Conservation (phyloP, 805 yeast genomes). For the Nakazawaea peltata region DNA sequence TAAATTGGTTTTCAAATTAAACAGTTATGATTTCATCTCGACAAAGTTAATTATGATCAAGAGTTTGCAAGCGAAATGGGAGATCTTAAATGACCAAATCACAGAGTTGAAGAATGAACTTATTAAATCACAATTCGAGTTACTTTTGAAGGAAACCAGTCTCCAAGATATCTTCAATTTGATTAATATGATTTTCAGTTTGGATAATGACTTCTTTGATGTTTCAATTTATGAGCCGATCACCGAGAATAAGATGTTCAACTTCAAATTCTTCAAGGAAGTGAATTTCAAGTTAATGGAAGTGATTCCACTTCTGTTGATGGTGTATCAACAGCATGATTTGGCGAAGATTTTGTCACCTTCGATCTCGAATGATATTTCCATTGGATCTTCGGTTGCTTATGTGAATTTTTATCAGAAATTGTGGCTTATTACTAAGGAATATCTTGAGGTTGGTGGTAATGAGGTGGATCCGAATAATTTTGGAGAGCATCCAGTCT, state of each 20-base stretch:
- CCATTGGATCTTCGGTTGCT: conserved; percentile 37
- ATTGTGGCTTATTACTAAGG: conserved; percentile 26
- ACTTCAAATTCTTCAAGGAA: conserved; percentile 30
- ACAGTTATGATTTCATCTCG: conserved; percentile 51
- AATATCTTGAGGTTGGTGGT: conserved; percentile 25
- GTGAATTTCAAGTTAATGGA: conserved; percentile 39
- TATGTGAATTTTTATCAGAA: conserved; percentile 41
- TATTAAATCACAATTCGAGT: conserved; percentile 35
- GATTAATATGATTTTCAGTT: conserved; percentile 64
- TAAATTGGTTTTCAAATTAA: conserved; percentile 39
- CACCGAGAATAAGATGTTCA: conserved; percentile 50
- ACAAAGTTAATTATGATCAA: conserved; percentile 43
- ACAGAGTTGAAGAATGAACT: conserved; percentile 28
- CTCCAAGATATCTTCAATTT: conserved; percentile 54
- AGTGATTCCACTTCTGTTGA: conserved; percentile 51
- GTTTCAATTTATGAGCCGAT: conserved; percentile 59
- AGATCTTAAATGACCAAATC: conserved; percentile 27
- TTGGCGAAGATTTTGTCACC: conserved; percentile 60
- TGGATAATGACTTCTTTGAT: conserved; percentile 50
- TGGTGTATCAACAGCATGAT: conserved; percentile 48
- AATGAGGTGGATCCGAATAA: conserved; percentile 17
- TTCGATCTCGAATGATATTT: conserved; percentile 45
- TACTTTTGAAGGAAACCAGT: conserved; percentile 43
- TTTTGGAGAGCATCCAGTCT: conserved; percentile 21
- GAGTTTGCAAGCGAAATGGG: conserved; percentile 30